phyloP scores from a whole-genome alignment of 1,284 basidiomycete genomes.

The Athelia sp. region DNA sequence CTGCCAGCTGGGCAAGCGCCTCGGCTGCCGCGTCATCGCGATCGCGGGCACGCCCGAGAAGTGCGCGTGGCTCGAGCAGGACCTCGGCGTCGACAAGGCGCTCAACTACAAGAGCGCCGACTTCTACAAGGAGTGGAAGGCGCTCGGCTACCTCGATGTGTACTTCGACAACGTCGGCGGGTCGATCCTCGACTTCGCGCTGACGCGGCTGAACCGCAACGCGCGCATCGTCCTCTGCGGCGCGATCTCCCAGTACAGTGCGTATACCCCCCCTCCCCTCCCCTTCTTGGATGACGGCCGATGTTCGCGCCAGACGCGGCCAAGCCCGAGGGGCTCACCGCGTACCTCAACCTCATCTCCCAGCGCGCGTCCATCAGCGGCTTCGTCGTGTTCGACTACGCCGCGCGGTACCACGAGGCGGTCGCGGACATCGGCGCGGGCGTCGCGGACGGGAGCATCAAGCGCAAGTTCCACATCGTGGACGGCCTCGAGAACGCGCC shows the following conservation, averaged over 20 bases:
- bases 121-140: conserved; percentile 65
- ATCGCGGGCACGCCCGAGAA: conserved; percentile 73
- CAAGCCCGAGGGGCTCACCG: conserved; percentile 54
- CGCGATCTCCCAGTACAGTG: too few relatives aligned
- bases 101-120: conserved; percentile 84
- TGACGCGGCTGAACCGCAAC: conserved; percentile 69
- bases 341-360: conserved; percentile 64
- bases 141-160: conserved; percentile 67
- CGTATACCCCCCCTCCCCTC: neutral
- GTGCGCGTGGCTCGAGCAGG: conserved; percentile 75
- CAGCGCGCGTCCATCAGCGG: conserved; percentile 78
- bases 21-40: conserved; percentile 78
- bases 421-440: conserved; percentile 49
- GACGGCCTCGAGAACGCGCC: conserved; percentile 74
- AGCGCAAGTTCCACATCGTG: conserved; percentile 77
- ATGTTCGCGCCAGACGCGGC: too few relatives aligned
- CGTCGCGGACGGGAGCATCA: conserved; percentile 67
- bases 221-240: conserved; percentile 80
- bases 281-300: neutral
- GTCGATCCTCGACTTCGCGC: conserved; percentile 72
- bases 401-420: conserved; percentile 46
- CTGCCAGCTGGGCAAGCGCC: conserved; percentile 74
- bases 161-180: conserved; percentile 91
- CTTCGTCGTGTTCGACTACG: conserved; percentile 82
- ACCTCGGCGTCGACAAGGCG: conserved; percentile 78